These are phyloP conservation scores for Botrytis squamosa DNA, from an alignment of 2,329 filamentous ascomycete genomes.

Conservation along the genomic window DNA sequence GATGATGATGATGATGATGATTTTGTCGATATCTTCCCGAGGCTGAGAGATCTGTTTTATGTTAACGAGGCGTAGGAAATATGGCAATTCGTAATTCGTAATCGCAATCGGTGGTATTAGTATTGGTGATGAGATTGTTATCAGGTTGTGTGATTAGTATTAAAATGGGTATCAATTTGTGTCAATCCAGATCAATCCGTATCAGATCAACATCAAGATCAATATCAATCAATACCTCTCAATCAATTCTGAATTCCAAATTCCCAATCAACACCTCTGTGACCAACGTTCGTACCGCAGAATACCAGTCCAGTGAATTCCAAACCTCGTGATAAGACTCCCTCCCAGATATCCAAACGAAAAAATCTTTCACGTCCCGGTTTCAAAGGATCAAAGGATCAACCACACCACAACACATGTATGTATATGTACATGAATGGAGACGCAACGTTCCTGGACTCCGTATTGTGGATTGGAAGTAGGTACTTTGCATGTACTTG, in stretches of 20 bases:
- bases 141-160: not conserved
- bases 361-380: not conserved
- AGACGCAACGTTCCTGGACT: not conserved
- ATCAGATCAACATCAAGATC: no score
- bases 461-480: no score
- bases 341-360: not conserved
- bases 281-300: not conserved
- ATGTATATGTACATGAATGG: not conserved
- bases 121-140: not conserved
- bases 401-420: no score
- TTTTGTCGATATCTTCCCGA: not conserved
- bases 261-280: not conserved
- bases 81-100: not conserved
- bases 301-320: not conserved
- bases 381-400: no score
- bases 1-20: not conserved
- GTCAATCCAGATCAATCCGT: no score
- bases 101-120: not conserved
- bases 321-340: not conserved
- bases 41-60: not conserved
- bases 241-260: not conserved
- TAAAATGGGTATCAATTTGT: not conserved
- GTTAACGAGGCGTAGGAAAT: not conserved
- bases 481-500: no score
- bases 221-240: not conserved